These are phyloP conservation scores for Sarocladium strictum DNA, from an alignment of 2,329 filamentous ascomycete genomes.

Conservation along the genomic window DNA sequence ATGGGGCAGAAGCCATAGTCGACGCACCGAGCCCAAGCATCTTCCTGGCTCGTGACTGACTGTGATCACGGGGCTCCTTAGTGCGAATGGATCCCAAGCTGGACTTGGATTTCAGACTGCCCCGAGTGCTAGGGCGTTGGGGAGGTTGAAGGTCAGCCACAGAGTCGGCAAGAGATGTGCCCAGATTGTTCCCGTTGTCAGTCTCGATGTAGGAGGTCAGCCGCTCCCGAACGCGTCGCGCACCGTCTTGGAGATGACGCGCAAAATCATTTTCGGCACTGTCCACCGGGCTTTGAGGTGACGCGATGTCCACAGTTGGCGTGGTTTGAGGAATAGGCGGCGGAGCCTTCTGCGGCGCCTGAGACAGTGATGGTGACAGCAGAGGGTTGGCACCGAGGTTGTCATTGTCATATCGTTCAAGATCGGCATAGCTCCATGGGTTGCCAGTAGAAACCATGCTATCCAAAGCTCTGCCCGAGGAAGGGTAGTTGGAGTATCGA, in stretches of 20 bases:
- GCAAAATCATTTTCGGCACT: constrained; percentile 57
- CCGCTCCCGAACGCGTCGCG: constrained; percentile 66
- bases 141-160: constrained; percentile 24
- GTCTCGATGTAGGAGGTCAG: constrained; percentile 63
- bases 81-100: constrained; percentile 60
- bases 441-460: constrained; percentile 31
- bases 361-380: background rate
- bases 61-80: constrained; percentile 28
- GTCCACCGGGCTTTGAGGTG: constrained; percentile 11
- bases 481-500: background rate
- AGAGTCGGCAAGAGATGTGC: constrained; percentile 36
- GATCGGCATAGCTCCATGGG: constrained; percentile 34
- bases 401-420: constrained; percentile 19
- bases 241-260: constrained; percentile 63
- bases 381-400: background rate
- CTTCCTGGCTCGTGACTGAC: constrained; percentile 52
- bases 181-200: constrained; percentile 38
- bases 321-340: background rate
- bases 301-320: background rate
- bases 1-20: constrained; percentile 33
- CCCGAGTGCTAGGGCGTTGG: constrained; percentile 49
- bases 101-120: constrained; percentile 59
- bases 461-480: constrained; percentile 15
- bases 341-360: background rate
- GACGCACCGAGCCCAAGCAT: constrained; percentile 50